These are phyloP conservation scores for Heritiera littoralis DNA, from an alignment of 345 rosid genomes.

Conservation along the genomic window DNA sequence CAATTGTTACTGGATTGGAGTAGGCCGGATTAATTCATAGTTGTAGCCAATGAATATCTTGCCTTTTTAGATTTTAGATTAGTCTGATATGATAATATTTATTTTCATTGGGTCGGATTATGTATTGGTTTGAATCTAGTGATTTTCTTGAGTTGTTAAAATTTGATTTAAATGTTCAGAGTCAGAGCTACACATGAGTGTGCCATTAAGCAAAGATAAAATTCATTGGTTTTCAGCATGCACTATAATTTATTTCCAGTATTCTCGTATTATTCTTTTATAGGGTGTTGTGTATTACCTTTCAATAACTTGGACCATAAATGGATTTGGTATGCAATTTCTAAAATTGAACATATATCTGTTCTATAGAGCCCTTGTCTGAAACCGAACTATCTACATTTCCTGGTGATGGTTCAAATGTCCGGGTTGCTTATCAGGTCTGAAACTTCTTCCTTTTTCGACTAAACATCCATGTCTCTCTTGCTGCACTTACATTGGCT, in stretches of 20 bases:
- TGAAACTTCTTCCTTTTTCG: conserved; percentile 19
- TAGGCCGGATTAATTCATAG: not conserved
- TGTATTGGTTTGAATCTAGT: not conserved
- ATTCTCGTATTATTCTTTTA: conserved; percentile 16
- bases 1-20: not conserved
- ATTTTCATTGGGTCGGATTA: not conserved
- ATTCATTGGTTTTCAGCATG: not conserved
- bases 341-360: conserved; percentile 11
- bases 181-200: not conserved
- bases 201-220: not conserved
- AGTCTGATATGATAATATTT: not conserved
- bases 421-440: conserved; percentile 92
- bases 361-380: conserved; percentile 74
- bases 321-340: not conserved
- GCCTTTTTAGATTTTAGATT: not conserved
- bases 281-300: not conserved
- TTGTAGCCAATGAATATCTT: not conserved
- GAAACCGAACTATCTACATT: conserved; percentile 44
- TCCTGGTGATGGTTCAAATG: conserved; percentile 47
- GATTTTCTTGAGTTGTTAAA: not conserved
- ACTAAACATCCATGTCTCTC: conserved; percentile 18
- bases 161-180: not conserved
- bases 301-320: conserved; percentile 12
- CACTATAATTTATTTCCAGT: not conserved
- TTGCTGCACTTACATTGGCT: conserved; percentile 24